Percentiles rank a stretch among this genome's conserved stretches.
Conservation (phyloP, 768 basidiomycete genomes). For the Rubroboletus pulcherrimus region DNA sequence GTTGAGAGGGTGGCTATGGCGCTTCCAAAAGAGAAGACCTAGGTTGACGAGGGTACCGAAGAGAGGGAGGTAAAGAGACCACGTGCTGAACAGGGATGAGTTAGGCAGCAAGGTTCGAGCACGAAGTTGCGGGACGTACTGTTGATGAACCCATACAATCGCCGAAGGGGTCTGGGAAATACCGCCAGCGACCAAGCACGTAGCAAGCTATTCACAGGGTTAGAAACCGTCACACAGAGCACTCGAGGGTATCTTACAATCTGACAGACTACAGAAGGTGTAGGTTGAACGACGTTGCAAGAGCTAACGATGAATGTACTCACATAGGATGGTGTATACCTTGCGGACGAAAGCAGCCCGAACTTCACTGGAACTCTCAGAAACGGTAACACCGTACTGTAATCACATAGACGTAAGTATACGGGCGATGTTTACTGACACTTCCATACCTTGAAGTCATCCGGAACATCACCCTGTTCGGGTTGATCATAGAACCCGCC, state of each 20-base stretch:
- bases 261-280: slow-evolving; percentile 52
- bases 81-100: slow-evolving; percentile 43
- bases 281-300: background rate
- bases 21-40: slow-evolving; percentile 84
- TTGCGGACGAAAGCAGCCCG: slow-evolving; percentile 86
- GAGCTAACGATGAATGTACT: slow-evolving; percentile 30
- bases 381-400: slow-evolving; percentile 79
- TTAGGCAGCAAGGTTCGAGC: slow-evolving; percentile 1
- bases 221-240: background rate
- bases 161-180: slow-evolving; percentile 62
- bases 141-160: slow-evolving; percentile 64
- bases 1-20: slow-evolving; percentile 87
- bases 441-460: slow-evolving; percentile 83
- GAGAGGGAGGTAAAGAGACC: slow-evolving; percentile 78
- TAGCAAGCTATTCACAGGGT: slow-evolving; percentile 49
- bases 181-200: slow-evolving; percentile 68
- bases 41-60: slow-evolving; percentile 79
- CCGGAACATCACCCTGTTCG: slow-evolving; percentile 69
- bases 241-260: slow-evolving; percentile 47
- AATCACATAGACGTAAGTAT: slow-evolving; percentile 7
- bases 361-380: slow-evolving; percentile 74
- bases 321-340: slow-evolving; percentile 86
- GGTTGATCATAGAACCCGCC: slow-evolving; percentile 74
- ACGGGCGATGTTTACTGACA: background rate
- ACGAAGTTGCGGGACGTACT: slow-evolving; percentile 44